Conservation (phyloP, 768 basidiomycete species). For the Pleurotus pulmonarius region DNA sequence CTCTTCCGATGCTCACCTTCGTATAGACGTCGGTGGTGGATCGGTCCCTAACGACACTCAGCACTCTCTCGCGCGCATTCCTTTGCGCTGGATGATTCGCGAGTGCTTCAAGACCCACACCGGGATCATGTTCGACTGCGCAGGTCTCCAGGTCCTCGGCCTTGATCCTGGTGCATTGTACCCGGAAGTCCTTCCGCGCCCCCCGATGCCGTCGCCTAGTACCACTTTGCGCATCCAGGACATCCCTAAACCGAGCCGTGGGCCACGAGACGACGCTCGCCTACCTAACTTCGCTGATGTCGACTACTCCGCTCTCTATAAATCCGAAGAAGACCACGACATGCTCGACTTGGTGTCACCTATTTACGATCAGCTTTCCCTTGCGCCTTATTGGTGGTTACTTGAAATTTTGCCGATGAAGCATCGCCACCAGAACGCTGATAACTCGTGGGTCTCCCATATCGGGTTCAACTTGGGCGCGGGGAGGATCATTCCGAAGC, state of each 20-base stretch:
- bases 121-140: conserved; percentile 58
- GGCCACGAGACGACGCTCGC: background rate
- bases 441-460: conserved; percentile 25
- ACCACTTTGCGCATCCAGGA: conserved; percentile 16
- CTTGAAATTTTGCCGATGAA: conserved; percentile 45
- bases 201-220: conserved; percentile 27
- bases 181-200: conserved; percentile 27
- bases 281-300: background rate
- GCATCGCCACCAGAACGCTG: conserved; percentile 30
- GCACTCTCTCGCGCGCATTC: conserved; percentile 44
- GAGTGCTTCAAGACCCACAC: conserved; percentile 53
- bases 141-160: conserved; percentile 38
- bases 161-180: conserved; percentile 36
- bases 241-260: conserved; percentile 11
- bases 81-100: conserved; percentile 69
- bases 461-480: conserved; percentile 29
- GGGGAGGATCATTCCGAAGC: conserved; percentile 36
- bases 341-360: conserved; percentile 43
- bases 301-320: background rate
- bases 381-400: conserved; percentile 51
- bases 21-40: conserved; percentile 53
- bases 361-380: conserved; percentile 46
- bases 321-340: conserved; percentile 51
- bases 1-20: background rate
- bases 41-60: conserved; percentile 38